These are phyloP conservation scores for Pichia sp. DNA, from an alignment of 1,139 yeast genomes.

Conservation along the genomic window DNA sequence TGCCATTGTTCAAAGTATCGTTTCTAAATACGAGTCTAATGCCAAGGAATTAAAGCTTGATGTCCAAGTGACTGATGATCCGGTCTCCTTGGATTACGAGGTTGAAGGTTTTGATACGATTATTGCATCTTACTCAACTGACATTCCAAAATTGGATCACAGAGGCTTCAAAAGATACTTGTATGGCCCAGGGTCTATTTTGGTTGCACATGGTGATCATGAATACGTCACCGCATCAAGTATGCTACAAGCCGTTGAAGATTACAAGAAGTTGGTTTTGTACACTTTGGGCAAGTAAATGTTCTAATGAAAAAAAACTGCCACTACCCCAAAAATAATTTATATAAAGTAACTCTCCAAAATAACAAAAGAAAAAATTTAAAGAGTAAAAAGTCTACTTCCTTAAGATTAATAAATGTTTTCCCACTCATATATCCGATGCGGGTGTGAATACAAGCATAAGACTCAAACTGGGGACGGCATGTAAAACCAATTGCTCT, in stretches of 20 bases:
- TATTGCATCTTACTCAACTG: slow-evolving; percentile 57
- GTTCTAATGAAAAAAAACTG: not conserved
- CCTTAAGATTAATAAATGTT: slow-evolving; percentile 6
- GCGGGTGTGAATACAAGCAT: slow-evolving; percentile 21
- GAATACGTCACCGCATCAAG: slow-evolving; percentile 53
- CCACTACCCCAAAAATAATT: not conserved
- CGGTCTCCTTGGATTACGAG: slow-evolving; percentile 51
- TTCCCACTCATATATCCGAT: slow-evolving; percentile 21
- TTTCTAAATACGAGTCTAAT: slow-evolving; percentile 25
- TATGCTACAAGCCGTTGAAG: slow-evolving; percentile 49
- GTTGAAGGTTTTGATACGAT: slow-evolving; percentile 61
- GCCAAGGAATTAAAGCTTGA: slow-evolving; percentile 14
- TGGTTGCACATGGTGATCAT: slow-evolving; percentile 60
- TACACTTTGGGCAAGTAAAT: slow-evolving; percentile 11
- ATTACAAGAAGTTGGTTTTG: slow-evolving; percentile 48
- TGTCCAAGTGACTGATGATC: slow-evolving; percentile 29
- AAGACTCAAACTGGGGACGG: slow-evolving; percentile 22
- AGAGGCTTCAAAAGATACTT: slow-evolving; percentile 44
- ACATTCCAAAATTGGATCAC: slow-evolving; percentile 50
- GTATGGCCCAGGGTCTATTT: slow-evolving; percentile 68
- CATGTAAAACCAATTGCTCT: slow-evolving; percentile 15
- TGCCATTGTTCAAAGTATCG: slow-evolving; percentile 34
- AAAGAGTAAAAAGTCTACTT: not conserved
- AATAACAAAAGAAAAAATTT: not conserved
- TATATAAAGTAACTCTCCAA: too few species aligned